phyloP scores from a whole-genome alignment of 371 early-diverging fungal genomes.

The Saksenaea vasiformis region DNA sequence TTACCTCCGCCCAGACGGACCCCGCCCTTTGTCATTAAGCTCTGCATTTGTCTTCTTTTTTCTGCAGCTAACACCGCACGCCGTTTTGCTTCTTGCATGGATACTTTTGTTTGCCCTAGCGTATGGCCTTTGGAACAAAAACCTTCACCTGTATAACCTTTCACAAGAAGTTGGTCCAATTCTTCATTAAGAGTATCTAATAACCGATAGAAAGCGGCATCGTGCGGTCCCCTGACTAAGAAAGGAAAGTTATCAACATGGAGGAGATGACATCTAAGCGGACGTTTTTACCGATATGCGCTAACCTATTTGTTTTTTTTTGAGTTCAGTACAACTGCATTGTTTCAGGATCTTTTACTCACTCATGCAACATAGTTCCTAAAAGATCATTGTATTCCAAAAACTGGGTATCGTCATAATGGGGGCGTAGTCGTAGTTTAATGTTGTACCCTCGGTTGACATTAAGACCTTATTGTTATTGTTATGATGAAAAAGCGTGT shows the following conservation, averaged over 20 bases:
- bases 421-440: slow-evolving; percentile 57
- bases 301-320: slow-evolving; percentile 36
- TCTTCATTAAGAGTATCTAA: slow-evolving; percentile 58
- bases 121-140: slow-evolving; percentile 46
- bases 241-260: not conserved
- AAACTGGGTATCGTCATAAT: slow-evolving; percentile 48
- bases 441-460: slow-evolving; percentile 60
- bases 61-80: slow-evolving; percentile 53
- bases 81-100: slow-evolving; percentile 25
- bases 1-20: slow-evolving; percentile 42
- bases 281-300: slow-evolving; percentile 45
- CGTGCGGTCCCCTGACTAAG: slow-evolving; percentile 64
- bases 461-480: slow-evolving; percentile 51
- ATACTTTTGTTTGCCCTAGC: slow-evolving; percentile 36
- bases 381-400: slow-evolving; percentile 57
- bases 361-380: slow-evolving; percentile 74
- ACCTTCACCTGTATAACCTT: slow-evolving; percentile 55
- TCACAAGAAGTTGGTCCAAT: slow-evolving; percentile 44
- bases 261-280: not conserved
- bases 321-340: not conserved
- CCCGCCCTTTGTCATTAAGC: slow-evolving; percentile 54
- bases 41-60: slow-evolving; percentile 34
- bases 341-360: slow-evolving; percentile 16
- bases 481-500: not conserved
- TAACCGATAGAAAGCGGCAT: slow-evolving; percentile 60